Conservation (phyloP, 1,139 yeast genomes). For the Kodamaea sp. region DNA sequence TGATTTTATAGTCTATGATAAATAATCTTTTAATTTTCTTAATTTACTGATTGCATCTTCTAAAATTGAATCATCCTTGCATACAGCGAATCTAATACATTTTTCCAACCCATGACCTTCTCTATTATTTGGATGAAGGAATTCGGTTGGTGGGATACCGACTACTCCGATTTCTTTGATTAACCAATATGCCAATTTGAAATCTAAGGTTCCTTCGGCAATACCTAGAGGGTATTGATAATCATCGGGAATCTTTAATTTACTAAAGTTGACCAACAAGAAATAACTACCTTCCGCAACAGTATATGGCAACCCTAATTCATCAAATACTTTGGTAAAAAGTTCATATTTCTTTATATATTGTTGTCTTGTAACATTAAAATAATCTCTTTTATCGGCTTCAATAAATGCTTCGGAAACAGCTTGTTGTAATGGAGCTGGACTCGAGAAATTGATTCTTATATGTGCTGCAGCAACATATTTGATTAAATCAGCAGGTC, state of each 20-base stretch:
- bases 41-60: slow-evolving; percentile 79
- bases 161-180: slow-evolving; percentile 91
- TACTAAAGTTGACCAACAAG: slow-evolving; percentile 79
- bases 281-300: slow-evolving; percentile 92
- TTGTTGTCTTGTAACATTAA: slow-evolving; percentile 59
- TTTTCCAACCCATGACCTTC: slow-evolving; percentile 76
- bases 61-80: slow-evolving; percentile 81
- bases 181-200: slow-evolving; percentile 86
- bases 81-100: slow-evolving; percentile 88
- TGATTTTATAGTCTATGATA: slow-evolving; percentile 3
- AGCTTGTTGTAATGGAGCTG: slow-evolving; percentile 94
- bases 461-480: slow-evolving; percentile 90
- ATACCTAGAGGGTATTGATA: slow-evolving; percentile 72
- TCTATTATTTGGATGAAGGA: slow-evolving; percentile 57
- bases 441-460: slow-evolving; percentile 83
- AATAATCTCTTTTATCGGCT: slow-evolving; percentile 64
- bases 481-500: slow-evolving; percentile 74
- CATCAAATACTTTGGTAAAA: slow-evolving; percentile 76
- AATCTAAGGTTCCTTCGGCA: slow-evolving; percentile 65
- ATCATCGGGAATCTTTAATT: slow-evolving; percentile 71
- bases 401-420: slow-evolving; percentile 68
- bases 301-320: slow-evolving; percentile 83
- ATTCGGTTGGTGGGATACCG: slow-evolving; percentile 95
- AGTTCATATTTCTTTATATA: slow-evolving; percentile 69
- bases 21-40: slow-evolving; percentile 60